Conservation (phyloP, 352 stramenopile genomes). For the Globisporangium parvum region DNA sequence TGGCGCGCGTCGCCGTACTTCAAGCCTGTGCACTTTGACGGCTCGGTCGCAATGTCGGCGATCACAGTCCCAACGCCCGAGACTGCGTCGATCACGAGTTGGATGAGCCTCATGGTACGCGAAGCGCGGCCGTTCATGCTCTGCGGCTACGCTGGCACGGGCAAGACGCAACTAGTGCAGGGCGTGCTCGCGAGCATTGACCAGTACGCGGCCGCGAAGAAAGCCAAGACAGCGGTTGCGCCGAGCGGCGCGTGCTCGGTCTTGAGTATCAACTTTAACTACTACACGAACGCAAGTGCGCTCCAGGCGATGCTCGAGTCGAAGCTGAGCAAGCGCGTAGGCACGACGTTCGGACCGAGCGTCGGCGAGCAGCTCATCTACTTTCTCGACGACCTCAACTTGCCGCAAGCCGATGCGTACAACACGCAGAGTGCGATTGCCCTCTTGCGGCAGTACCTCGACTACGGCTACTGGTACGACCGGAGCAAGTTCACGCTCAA, state of each 20-base stretch:
- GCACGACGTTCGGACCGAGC: constrained; percentile 70
- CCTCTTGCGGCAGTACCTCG: constrained; percentile 92
- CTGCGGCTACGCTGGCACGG: constrained; percentile 87
- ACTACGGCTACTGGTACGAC: constrained; percentile 95
- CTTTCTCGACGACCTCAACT: constrained; percentile 95
- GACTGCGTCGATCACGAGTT: constrained; percentile 90
- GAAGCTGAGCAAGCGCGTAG: constrained; percentile 88
- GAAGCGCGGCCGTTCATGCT: constrained; percentile 93
- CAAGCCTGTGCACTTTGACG: constrained; percentile 69
- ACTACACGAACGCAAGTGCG: constrained; percentile 62
- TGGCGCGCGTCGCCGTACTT: constrained; percentile 94
- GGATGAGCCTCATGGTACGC: constrained; percentile 92
- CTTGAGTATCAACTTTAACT: constrained; percentile 85
- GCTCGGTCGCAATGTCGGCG: constrained; percentile 65
- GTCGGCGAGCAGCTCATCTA: constrained; percentile 88
- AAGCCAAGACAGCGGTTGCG: not conserved
- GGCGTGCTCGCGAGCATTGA: constrained; percentile 63
- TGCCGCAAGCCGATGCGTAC: constrained; percentile 93
- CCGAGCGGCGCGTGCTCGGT: constrained; percentile 35
- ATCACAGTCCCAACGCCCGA: constrained; percentile 93
- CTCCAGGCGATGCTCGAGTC: constrained; percentile 86
- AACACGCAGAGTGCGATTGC: constrained; percentile 92
- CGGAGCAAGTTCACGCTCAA: constrained; percentile 90
- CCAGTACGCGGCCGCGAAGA: constrained; percentile 21
- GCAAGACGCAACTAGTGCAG: constrained; percentile 93